These are phyloP conservation scores for Crepidotus sp. DNA, from an alignment of 1,284 basidiomycete genomes.

Conservation along the genomic window DNA sequence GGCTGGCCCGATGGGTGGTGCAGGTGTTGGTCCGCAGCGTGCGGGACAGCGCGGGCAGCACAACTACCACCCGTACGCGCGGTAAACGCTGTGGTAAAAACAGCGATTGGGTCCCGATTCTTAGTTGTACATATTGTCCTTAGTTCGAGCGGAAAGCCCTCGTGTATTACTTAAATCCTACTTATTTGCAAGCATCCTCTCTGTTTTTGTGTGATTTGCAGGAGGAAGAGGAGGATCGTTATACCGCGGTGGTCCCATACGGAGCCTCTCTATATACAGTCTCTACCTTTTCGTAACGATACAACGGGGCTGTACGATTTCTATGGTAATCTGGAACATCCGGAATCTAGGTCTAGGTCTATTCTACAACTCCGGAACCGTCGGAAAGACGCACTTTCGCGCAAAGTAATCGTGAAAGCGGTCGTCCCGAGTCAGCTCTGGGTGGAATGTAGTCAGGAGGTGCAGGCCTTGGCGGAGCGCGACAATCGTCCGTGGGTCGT, in stretches of 20 bases:
- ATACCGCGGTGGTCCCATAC: too few relatives aligned
- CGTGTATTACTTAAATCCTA: slow-evolving; percentile 15
- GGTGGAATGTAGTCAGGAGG: slow-evolving; percentile 89
- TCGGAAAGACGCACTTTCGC: slow-evolving; percentile 45
- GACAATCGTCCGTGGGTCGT: slow-evolving; percentile 67
- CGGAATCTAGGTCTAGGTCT: too few relatives aligned
- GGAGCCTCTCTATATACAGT: too few relatives aligned
- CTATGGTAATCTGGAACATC: too few relatives aligned
- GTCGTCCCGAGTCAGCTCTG: slow-evolving; percentile 82
- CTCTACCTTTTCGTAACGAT: too few relatives aligned
- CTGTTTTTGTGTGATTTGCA: too few relatives aligned
- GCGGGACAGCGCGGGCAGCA: slow-evolving; percentile 63
- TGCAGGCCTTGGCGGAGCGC: slow-evolving; percentile 81
- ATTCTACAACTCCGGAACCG: not conserved
- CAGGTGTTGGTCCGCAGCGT: slow-evolving; percentile 67
- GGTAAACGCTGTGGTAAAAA: slow-evolving; percentile 27
- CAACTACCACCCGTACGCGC: slow-evolving; percentile 73
- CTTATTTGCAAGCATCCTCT: slow-evolving; percentile 9
- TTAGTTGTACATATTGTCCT: slow-evolving; percentile 9
- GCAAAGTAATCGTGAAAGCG: slow-evolving; percentile 89
- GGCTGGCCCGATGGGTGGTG: slow-evolving; percentile 33
- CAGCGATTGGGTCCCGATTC: slow-evolving; percentile 1
- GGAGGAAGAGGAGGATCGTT: too few relatives aligned
- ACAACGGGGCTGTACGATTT: too few relatives aligned
- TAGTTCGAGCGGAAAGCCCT: slow-evolving; percentile 1